Conservation (phyloP, 2,329 filamentous ascomycete species). For the Neonectria faginata region DNA sequence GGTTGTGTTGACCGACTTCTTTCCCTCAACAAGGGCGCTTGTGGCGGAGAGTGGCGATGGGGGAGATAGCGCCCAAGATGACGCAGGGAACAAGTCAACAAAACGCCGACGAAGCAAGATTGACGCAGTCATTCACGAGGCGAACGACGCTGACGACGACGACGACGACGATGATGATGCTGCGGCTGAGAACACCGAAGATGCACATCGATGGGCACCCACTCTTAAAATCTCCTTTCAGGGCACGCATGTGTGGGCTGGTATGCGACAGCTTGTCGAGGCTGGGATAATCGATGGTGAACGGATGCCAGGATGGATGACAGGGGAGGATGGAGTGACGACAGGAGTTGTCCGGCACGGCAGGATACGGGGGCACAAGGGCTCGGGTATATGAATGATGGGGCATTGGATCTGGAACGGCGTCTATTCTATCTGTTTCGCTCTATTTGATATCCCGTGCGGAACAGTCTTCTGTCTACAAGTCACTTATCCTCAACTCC, state of each 20-base stretch:
- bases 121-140: conserved; percentile 50
- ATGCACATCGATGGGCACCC: conserved; percentile 49
- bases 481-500: conserved; percentile 63
- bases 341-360: conserved; percentile 76
- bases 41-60: conserved; percentile 44
- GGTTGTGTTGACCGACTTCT: conserved; percentile 69
- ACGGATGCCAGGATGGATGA: conserved; percentile 91
- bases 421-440: conserved; percentile 43
- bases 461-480: conserved; percentile 24
- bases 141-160: conserved; percentile 30
- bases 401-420: conserved; percentile 32
- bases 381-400: conserved; percentile 61
- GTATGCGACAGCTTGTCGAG: conserved; percentile 82
- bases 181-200: conserved; percentile 42
- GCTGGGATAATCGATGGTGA: conserved; percentile 79
- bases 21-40: conserved; percentile 50
- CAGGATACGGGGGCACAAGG: conserved; percentile 69
- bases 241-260: conserved; percentile 83
- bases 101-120: conserved; percentile 51
- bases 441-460: conserved; percentile 48
- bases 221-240: conserved; percentile 74
- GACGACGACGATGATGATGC: conserved; percentile 33
- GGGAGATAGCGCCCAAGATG: conserved; percentile 31
- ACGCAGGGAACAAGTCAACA: conserved; percentile 21
- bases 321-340: conserved; percentile 85